Evolutionary conservation across 73 alveolate species (phyloP).

Genomic region (Symbiodinium natans): DNA sequence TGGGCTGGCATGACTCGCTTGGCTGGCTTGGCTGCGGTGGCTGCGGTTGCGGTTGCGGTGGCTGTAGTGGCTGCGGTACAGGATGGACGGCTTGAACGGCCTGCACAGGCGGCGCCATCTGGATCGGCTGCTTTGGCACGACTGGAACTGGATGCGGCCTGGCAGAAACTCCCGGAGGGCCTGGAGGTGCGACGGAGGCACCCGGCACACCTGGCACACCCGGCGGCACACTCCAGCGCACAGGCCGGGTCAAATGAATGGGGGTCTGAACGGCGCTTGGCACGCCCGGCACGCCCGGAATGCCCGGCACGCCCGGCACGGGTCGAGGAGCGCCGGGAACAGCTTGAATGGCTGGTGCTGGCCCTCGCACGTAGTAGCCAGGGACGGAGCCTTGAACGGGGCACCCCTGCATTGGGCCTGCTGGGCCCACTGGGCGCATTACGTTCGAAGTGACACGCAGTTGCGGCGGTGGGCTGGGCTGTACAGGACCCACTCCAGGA

Average conservation of each 20-base stretch:
- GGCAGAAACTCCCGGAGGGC: background rate
- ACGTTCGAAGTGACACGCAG: background rate
- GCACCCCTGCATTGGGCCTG: no score
- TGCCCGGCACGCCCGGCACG: background rate
- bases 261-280: background rate
- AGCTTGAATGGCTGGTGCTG: background rate
- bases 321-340: background rate
- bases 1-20: no score
- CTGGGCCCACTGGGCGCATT: background rate
- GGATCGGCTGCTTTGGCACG: constrained; percentile 8
- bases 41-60: no score
- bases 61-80: background rate
- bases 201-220: background rate
- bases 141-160: background rate
- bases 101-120: background rate
- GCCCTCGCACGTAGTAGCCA: background rate
- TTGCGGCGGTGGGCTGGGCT: background rate
- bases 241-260: background rate
- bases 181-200: background rate
- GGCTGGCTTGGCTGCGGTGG: no score
- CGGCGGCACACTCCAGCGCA: background rate
- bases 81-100: background rate
- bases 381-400: no score
- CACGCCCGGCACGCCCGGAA: background rate
- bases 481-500: background rate